A percentile compares a stretch with the other conserved stretches of the same genome.
These are phyloP conservation scores for Backusella tuberculispora DNA, from an alignment of 192 early-diverging fungal species.

Conservation along the genomic window DNA sequence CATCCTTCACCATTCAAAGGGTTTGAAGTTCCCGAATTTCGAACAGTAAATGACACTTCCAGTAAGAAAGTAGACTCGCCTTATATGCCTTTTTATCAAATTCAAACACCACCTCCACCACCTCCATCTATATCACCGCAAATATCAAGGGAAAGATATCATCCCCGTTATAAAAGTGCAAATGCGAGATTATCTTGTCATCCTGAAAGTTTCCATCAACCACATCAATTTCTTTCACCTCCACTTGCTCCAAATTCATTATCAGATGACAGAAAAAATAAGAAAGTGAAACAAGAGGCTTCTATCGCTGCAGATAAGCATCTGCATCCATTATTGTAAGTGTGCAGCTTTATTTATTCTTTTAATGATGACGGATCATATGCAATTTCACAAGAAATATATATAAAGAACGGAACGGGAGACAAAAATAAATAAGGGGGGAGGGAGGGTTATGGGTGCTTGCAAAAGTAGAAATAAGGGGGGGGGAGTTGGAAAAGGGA, in stretches of 20 bases:
- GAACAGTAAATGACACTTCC: not conserved
- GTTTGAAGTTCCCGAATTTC: not conserved
- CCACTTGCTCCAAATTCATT: not conserved
- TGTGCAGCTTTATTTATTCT: not conserved
- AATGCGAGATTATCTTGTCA: constrained; percentile 16
- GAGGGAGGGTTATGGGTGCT: not conserved
- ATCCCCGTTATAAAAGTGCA: constrained; percentile 19
- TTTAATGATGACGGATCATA: constrained; percentile 2
- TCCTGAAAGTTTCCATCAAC: not conserved
- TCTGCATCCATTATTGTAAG: not conserved
- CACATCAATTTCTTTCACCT: constrained; percentile 5
- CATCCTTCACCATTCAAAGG: not conserved
- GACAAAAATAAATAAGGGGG: not conserved
- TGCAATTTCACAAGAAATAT: constrained; percentile 1
- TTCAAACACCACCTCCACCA: not conserved
- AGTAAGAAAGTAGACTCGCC: not conserved
- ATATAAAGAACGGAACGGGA: not conserved
- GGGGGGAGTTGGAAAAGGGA: not conserved
- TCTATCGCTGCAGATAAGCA: not conserved
- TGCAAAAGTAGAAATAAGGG: constrained; percentile 7
- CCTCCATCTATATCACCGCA: not conserved
- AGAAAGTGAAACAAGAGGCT: not conserved
- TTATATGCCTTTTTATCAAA: not conserved
- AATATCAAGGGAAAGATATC: not conserved
- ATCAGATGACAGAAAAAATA: not conserved